These are phyloP conservation scores for Syzygium oleosum DNA, from an alignment of 345 rosid genomes.

Conservation along the genomic window DNA sequence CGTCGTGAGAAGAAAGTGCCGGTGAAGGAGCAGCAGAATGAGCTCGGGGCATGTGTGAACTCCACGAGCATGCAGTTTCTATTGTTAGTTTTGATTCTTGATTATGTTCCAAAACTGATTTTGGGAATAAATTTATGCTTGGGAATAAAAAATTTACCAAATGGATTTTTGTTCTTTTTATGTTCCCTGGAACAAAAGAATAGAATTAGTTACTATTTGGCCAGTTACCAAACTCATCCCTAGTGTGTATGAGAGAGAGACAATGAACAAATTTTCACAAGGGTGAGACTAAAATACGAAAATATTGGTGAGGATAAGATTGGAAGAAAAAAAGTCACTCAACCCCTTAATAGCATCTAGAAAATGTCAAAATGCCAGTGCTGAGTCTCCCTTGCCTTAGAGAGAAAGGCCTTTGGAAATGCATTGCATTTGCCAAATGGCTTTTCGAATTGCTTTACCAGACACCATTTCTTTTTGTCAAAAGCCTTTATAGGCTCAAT, in stretches of 20 bases:
- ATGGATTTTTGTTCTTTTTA: no score
- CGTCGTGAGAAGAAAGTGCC: no score
- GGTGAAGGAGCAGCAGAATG: no score
- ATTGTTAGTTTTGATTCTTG: no score
- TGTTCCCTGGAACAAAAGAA: no score
- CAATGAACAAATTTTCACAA: background rate
- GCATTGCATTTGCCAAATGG: background rate
- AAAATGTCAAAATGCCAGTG: background rate
- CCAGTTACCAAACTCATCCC: no score
- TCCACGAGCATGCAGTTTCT: no score
- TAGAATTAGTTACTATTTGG: no score
- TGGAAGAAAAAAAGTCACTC: background rate
- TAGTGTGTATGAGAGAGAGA: background rate
- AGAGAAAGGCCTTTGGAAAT: background rate
- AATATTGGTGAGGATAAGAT: background rate
- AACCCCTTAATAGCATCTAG: background rate
- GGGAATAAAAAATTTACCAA: no score
- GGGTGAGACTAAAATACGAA: background rate
- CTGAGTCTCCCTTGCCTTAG: background rate
- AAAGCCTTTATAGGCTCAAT: background rate
- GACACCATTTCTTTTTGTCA: background rate
- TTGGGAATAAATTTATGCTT: no score
- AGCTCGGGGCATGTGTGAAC: no score
- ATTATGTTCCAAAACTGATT: no score
- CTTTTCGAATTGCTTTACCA: background rate